Evolutionary conservation across 2,329 filamentous ascomycete genomes (phyloP).

Genomic region (Pseudocercospora eumusae): DNA sequence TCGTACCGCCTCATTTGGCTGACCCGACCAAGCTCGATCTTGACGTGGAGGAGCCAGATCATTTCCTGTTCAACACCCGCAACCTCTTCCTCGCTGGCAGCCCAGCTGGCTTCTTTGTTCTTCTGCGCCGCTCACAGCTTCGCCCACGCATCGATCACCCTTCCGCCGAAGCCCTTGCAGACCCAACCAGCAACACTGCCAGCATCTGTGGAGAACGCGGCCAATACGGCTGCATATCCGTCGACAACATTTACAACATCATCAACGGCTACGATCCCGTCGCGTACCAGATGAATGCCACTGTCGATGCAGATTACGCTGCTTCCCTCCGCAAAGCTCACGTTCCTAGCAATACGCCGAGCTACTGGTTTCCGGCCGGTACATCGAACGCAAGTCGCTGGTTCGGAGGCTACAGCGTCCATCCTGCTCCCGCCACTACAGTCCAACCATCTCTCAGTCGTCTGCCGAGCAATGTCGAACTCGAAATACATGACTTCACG

Average conservation of each 20-base stretch:
- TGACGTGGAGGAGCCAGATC: conserved; percentile 42
- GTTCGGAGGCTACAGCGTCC: conserved; percentile 40
- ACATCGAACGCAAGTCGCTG: conserved; percentile 40
- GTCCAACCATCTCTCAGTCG: conserved; percentile 40
- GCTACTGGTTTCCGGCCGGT: conserved; percentile 44
- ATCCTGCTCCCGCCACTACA: conserved; percentile 38
- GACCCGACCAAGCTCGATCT: conserved; percentile 36
- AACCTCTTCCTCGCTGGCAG: conserved; percentile 89
- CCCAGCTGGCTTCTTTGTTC: conserved; percentile 86
- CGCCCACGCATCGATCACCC: conserved; percentile 72
- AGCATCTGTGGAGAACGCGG: conserved; percentile 75
- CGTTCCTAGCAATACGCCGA: conserved; percentile 70
- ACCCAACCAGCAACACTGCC: conserved; percentile 52
- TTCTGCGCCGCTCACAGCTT: conserved; percentile 73
- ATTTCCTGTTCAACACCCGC: conserved; percentile 88
- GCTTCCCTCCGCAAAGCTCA: conserved; percentile 73
- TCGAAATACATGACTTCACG: conserved; percentile 93
- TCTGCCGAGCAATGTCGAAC: conserved; percentile 65
- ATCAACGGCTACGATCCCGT: conserved; percentile 78
- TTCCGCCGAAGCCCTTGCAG: conserved; percentile 72
- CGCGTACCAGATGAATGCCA: conserved; percentile 87
- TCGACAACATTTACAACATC: conserved; percentile 96
- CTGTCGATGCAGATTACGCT: conserved; percentile 80
- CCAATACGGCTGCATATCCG: conserved; percentile 83
- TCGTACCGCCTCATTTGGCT: conserved; percentile 52